Evolutionary conservation across 2,329 filamentous ascomycete species (phyloP).

Genomic region (Alternaria postmessia): DNA sequence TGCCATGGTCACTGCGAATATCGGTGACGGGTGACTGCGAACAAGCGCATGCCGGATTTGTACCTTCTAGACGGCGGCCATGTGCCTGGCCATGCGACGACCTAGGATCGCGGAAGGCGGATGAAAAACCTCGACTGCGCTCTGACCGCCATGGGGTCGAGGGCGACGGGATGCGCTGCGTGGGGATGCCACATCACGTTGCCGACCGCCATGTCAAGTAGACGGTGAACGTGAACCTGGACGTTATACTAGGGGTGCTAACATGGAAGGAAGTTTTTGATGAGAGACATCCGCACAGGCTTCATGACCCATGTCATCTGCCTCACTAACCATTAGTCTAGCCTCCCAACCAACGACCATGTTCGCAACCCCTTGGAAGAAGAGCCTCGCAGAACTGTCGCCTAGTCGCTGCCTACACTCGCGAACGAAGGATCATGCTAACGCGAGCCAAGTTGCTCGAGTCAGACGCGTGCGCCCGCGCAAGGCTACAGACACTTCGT

Average conservation of each 20-base stretch:
- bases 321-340: slow-evolving; percentile 3
- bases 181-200: slow-evolving; percentile 21
- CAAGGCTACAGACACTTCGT: slow-evolving; percentile 7
- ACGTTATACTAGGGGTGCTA: background rate
- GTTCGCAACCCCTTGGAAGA: slow-evolving; percentile 3
- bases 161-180: slow-evolving; percentile 12
- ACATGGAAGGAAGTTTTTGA: slow-evolving; percentile 4
- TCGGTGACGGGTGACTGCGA: slow-evolving; percentile 9
- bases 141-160: slow-evolving; percentile 20
- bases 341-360: slow-evolving; percentile 9
- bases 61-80: slow-evolving; percentile 6
- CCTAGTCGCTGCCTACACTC: slow-evolving; percentile 4
- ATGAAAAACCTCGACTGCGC: slow-evolving; percentile 18
- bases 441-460: slow-evolving; percentile 1
- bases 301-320: slow-evolving; percentile 9
- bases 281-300: slow-evolving; percentile 3
- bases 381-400: background rate
- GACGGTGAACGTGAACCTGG: slow-evolving; percentile 6
- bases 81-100: slow-evolving; percentile 11
- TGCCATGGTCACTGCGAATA: slow-evolving; percentile 3
- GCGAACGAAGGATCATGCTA: slow-evolving; percentile 2
- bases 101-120: slow-evolving; percentile 15
- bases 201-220: slow-evolving; percentile 18
- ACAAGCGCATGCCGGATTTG: slow-evolving; percentile 9
- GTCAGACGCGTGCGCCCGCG: slow-evolving; percentile 11